Evolutionary conservation across 495 filamentous ascomycete genomes (phyloP).

Genomic region (Penicillium crystallinum): DNA sequence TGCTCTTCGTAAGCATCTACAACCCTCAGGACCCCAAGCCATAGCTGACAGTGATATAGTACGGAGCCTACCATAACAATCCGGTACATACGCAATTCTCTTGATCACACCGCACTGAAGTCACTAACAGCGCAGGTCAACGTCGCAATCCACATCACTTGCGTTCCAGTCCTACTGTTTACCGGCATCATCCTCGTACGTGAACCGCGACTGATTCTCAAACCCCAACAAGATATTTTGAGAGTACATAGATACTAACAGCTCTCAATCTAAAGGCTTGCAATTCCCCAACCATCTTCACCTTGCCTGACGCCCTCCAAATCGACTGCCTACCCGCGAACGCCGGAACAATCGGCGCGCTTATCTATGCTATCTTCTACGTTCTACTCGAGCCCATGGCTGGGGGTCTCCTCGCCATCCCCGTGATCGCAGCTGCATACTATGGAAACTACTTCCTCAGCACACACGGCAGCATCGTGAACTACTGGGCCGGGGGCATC

Average conservation of each 20-base stretch:
- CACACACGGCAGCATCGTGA: conserved; percentile 59
- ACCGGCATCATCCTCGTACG: conserved; percentile 75
- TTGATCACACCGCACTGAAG: not conserved
- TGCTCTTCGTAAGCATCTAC: conserved; percentile 61
- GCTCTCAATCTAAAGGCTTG: conserved; percentile 52
- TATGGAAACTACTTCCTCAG: conserved; percentile 67
- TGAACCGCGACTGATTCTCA: conserved; percentile 2
- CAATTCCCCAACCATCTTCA: conserved; percentile 68
- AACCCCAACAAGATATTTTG: not conserved
- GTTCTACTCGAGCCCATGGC: conserved; percentile 92
- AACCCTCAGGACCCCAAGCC: not conserved
- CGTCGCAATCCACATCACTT: conserved; percentile 82
- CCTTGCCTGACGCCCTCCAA: conserved; percentile 62
- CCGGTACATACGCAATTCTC: conserved; percentile 42
- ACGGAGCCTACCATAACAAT: conserved; percentile 92
- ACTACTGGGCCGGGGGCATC: conserved; percentile 63
- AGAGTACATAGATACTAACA: conserved; percentile 12
- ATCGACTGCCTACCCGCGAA: conserved; percentile 77
- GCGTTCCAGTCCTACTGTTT: conserved; percentile 79
- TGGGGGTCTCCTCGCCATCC: conserved; percentile 63
- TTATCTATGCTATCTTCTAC: conserved; percentile 74
- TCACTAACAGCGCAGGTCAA: conserved; percentile 54
- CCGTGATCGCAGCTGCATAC: conserved; percentile 69
- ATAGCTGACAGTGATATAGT: conserved; percentile 50
- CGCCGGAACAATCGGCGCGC: conserved; percentile 65